Conservation (phyloP, 768 basidiomycete species). For the Rhizopogon sp. region DNA sequence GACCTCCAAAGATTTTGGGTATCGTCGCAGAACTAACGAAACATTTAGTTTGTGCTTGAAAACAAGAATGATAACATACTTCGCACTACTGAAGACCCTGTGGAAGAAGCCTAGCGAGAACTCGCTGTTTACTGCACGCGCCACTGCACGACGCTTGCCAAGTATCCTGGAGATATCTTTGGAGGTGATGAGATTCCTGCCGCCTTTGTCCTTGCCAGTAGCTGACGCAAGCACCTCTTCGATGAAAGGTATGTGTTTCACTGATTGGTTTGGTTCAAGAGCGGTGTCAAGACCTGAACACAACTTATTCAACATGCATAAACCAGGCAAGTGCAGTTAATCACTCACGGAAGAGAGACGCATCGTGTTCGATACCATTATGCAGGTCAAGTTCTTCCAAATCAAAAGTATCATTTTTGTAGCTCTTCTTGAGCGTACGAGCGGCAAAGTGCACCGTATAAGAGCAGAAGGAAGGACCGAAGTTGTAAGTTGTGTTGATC, state of each 20-base stretch:
- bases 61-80: constrained; percentile 38
- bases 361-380: constrained; percentile 47
- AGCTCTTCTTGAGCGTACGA: constrained; percentile 49
- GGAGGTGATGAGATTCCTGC: constrained; percentile 43
- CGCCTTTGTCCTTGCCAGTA: constrained; percentile 51
- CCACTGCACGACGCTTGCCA: constrained; percentile 59
- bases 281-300: constrained; percentile 49
- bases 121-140: constrained; percentile 49
- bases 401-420: constrained; percentile 54
- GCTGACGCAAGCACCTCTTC: constrained; percentile 56
- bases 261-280: constrained; percentile 45
- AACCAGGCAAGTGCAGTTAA: not conserved
- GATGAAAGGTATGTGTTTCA: constrained; percentile 45
- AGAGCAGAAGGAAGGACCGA: constrained; percentile 59
- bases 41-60: not conserved
- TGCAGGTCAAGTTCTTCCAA: constrained; percentile 65
- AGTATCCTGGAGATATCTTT: constrained; percentile 56
- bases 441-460: constrained; percentile 64
- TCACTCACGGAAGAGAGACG: constrained; percentile 27
- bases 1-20: constrained; percentile 65
- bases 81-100: constrained; percentile 62
- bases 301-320: not conserved
- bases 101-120: constrained; percentile 50
- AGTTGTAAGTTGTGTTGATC: constrained; percentile 62
- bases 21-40: constrained; percentile 56